A percentile compares a stretch with the other conserved stretches of the same genome.
These are phyloP conservation scores for Wickerhamiella cacticola DNA, from an alignment of 805 yeast genomes.

Conservation along the genomic window DNA sequence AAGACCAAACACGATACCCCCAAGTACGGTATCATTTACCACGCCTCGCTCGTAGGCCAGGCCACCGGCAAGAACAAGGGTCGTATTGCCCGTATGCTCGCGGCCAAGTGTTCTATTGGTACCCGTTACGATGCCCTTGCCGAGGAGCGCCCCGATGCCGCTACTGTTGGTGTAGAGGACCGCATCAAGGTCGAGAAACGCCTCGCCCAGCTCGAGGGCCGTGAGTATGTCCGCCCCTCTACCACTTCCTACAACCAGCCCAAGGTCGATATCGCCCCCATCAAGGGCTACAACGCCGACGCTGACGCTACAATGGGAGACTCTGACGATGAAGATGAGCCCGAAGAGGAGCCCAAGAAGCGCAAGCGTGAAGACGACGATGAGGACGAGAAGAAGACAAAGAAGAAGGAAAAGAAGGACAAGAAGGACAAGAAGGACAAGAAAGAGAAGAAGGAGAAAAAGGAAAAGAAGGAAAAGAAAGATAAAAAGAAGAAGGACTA, in stretches of 20 bases:
- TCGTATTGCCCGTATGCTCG: conserved; percentile 95
- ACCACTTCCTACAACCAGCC: conserved; percentile 62
- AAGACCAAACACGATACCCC: conserved; percentile 99
- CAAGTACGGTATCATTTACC: conserved; percentile 93
- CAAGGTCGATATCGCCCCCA: conserved; percentile 76
- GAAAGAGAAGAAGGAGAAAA: conserved; percentile 19
- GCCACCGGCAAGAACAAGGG: conserved; percentile 98
- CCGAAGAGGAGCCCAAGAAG: conserved; percentile 9
- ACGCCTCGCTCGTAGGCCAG: conserved; percentile 94
- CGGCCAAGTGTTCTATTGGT: conserved; percentile 97
- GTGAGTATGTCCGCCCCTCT: conserved; percentile 75
- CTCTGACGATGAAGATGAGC: conserved; percentile 8
- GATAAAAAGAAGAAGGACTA: conserved; percentile 17
- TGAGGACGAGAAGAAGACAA: conserved; percentile 16
- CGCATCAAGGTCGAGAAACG: conserved; percentile 91
- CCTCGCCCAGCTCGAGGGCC: conserved; percentile 89
- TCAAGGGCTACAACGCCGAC: conserved; percentile 84
- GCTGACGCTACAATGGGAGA: conserved; percentile 65
- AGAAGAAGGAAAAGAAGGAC: conserved; percentile 19
- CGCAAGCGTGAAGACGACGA: conserved; percentile 10
- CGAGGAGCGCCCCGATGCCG: conserved; percentile 92
- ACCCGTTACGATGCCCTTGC: conserved; percentile 93
- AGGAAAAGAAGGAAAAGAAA: conserved; percentile 19
- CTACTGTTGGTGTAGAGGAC: conserved; percentile 82
- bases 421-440: conserved; percentile 20